Evolutionary conservation across 2,329 filamentous ascomycete genomes (phyloP).

Genomic region (Zymoseptoria pseudotritici): DNA sequence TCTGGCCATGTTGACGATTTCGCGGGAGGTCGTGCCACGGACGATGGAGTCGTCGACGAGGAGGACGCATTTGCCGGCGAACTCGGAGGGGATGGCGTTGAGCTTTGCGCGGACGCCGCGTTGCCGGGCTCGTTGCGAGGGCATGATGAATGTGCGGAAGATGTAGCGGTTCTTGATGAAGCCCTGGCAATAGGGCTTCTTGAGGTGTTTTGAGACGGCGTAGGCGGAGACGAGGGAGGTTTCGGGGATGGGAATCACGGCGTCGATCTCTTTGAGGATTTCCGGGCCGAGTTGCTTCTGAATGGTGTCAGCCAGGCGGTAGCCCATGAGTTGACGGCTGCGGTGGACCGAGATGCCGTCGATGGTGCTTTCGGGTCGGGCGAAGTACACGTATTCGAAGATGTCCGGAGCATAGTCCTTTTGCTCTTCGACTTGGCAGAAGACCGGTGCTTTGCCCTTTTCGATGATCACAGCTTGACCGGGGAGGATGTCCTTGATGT

Average conservation of each 20-base stretch:
- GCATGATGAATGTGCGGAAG: constrained; percentile 81
- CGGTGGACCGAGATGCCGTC: constrained; percentile 83
- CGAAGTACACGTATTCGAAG: constrained; percentile 85
- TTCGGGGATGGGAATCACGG: constrained; percentile 76
- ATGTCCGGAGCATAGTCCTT: constrained; percentile 74
- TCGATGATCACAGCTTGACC: constrained; percentile 80
- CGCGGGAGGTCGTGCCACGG: constrained; percentile 71
- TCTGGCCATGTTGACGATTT: constrained; percentile 75
- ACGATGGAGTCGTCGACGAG: constrained; percentile 89
- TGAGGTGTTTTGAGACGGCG: constrained; percentile 64
- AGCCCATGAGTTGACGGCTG: constrained; percentile 79
- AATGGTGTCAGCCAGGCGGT: constrained; percentile 68
- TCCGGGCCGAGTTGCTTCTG: constrained; percentile 59
- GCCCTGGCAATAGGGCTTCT: constrained; percentile 70
- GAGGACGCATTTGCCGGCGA: constrained; percentile 69
- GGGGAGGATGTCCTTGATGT: constrained; percentile 70
- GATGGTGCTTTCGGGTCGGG: constrained; percentile 71
- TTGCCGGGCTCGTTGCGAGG: constrained; percentile 70
- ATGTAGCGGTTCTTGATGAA: constrained; percentile 90
- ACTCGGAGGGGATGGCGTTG: constrained; percentile 78
- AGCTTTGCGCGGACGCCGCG: constrained; percentile 87
- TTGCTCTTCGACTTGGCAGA: constrained; percentile 63
- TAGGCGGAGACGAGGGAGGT: constrained; percentile 77
- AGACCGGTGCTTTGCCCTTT: constrained; percentile 67
- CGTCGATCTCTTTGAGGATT: constrained; percentile 68